Conservation (phyloP, 768 basidiomycete genomes). For the Naganishia onofrii region DNA sequence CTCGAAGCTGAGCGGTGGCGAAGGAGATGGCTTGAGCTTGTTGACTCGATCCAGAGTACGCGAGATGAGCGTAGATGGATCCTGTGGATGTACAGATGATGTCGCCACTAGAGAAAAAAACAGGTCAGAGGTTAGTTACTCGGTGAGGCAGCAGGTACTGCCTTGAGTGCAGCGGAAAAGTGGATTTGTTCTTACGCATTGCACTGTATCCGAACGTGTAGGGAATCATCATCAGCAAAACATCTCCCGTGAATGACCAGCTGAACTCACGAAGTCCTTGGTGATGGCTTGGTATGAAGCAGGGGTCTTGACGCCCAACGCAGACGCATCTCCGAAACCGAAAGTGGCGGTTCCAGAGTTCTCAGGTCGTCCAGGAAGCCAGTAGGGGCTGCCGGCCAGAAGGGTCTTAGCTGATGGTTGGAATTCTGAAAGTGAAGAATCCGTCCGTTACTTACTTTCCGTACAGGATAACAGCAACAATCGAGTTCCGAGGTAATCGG, state of each 20-base stretch:
- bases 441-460: constrained; percentile 11
- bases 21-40: constrained; percentile 9
- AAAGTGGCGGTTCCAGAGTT: neutral
- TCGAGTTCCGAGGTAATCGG: neutral
- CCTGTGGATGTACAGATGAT: constrained; percentile 22
- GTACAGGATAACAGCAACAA: constrained; percentile 18
- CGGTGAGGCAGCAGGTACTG: too few relatives aligned
- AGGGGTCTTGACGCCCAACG: neutral
- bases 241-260: too few relatives aligned
- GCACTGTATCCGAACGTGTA: constrained; percentile 3
- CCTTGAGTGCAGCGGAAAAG: neutral
- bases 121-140: neutral
- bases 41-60: constrained; percentile 13
- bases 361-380: constrained; percentile 15
- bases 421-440: neutral
- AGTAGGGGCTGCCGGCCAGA: constrained; percentile 15
- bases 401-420: too few relatives aligned
- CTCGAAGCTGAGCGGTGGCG: constrained; percentile 15
- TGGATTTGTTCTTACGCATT: constrained; percentile 1
- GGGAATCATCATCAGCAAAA: neutral
- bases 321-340: neutral
- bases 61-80: constrained; percentile 14
- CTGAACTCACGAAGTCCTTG: neutral
- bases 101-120: constrained; percentile 2
- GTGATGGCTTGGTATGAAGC: neutral